phyloP scores from a whole-genome alignment of 768 basidiomycete species.

The Mycena rebaudengoi region DNA sequence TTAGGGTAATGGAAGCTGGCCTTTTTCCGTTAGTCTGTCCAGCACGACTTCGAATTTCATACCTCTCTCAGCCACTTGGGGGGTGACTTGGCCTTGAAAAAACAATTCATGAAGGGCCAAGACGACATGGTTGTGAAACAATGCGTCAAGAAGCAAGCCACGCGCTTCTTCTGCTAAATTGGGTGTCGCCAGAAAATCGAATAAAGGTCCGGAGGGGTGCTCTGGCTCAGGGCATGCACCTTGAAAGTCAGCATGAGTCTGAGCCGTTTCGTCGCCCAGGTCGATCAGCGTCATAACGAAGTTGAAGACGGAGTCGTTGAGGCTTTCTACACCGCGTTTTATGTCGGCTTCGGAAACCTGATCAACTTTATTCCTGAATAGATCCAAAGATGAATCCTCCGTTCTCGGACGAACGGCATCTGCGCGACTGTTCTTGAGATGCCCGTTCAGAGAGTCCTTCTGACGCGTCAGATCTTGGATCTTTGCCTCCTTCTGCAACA shows the following conservation, averaged over 20 bases:
- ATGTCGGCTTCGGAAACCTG: slow-evolving; percentile 25
- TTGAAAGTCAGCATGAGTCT: not conserved
- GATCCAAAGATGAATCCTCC: not conserved
- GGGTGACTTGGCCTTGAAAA: not conserved
- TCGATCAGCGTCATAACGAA: slow-evolving; percentile 16
- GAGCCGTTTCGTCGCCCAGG: not conserved
- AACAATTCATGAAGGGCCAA: not conserved
- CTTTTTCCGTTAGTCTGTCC: too few relatives aligned
- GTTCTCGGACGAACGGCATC: too few relatives aligned
- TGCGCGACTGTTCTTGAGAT: slow-evolving; percentile 11
- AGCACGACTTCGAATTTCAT: too few relatives aligned
- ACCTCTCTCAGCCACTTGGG: too few relatives aligned
- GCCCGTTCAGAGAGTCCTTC: not conserved
- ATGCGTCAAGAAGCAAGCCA: slow-evolving; percentile 1
- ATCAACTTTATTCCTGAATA: slow-evolving; percentile 20
- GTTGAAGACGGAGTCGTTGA: slow-evolving; percentile 22
- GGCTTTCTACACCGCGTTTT: slow-evolving; percentile 15
- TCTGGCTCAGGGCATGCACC: not conserved
- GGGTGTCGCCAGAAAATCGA: not conserved
- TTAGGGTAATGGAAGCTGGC: too few relatives aligned
- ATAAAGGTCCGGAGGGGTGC: not conserved
- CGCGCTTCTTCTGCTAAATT: not conserved
- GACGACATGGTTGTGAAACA: not conserved
- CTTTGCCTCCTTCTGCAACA: not conserved
- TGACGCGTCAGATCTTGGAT: not conserved